Evolutionary conservation across 768 basidiomycete species (phyloP).

Genomic region (Phanerochaete sordida): DNA sequence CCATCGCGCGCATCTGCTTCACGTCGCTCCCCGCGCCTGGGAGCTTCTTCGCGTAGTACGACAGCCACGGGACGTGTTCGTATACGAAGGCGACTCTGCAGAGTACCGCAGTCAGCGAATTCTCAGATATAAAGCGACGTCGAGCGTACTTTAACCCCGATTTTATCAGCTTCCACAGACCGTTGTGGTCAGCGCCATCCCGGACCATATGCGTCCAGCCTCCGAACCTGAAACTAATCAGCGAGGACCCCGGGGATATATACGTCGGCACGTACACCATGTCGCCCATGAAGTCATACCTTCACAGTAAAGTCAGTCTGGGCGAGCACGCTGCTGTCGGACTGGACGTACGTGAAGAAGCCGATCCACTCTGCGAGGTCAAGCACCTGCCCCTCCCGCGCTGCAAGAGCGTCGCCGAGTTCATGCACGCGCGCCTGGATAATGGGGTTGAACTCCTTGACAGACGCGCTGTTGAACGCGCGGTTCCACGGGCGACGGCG

Average conservation of each 20-base stretch:
- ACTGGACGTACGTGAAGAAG: constrained; percentile 31
- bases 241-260: neutral
- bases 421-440: constrained; percentile 26
- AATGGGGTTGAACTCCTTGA: constrained; percentile 41
- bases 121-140: neutral
- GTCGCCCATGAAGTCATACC: constrained; percentile 39
- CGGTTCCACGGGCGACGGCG: constrained; percentile 41
- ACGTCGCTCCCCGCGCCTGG: neutral
- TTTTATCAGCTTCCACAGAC: neutral
- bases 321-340: constrained; percentile 1
- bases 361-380: constrained; percentile 31
- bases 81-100: neutral
- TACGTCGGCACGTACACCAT: constrained; percentile 21
- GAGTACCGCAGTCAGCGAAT: neutral
- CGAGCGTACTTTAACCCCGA: constrained; percentile 22
- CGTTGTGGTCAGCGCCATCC: neutral
- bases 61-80: constrained; percentile 11
- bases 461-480: constrained; percentile 35
- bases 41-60: neutral
- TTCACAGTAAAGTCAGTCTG: neutral
- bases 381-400: constrained; percentile 17
- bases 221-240: constrained; percentile 31
- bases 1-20: neutral
- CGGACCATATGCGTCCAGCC: constrained; percentile 26
- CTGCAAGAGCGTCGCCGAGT: neutral